Evolutionary conservation across 2,329 filamentous ascomycete genomes (phyloP).

Genomic region (Fusarium dimerum): DNA sequence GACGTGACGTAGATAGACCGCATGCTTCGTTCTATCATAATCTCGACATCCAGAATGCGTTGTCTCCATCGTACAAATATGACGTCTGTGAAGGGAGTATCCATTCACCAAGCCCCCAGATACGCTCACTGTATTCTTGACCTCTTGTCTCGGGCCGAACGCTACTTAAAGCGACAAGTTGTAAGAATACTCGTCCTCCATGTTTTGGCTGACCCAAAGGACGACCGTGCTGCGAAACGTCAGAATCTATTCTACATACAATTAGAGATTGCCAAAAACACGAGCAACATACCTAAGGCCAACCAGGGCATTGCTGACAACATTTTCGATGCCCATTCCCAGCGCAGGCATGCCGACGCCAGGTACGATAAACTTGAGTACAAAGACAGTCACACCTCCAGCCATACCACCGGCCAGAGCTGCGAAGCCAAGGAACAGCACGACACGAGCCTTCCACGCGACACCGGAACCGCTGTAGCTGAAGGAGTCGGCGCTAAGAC

Average conservation of each 20-base stretch:
- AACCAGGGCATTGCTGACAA: slow-evolving; percentile 65
- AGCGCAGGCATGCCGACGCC: slow-evolving; percentile 60
- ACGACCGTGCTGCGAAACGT: slow-evolving; percentile 55
- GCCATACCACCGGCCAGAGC: slow-evolving; percentile 68
- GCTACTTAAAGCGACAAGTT: slow-evolving; percentile 58
- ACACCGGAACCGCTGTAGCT: slow-evolving; percentile 64
- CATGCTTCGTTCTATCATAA: background rate
- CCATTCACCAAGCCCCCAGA: slow-evolving; percentile 1
- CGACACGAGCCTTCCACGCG: slow-evolving; percentile 68
- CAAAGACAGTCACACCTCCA: slow-evolving; percentile 67
- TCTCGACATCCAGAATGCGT: background rate
- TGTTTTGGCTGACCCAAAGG: slow-evolving; percentile 70
- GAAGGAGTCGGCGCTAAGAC: slow-evolving; percentile 64
- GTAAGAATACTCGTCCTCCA: slow-evolving; percentile 72
- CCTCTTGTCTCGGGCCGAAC: slow-evolving; percentile 3
- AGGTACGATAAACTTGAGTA: slow-evolving; percentile 64
- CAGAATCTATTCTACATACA: slow-evolving; percentile 8
- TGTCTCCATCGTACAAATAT: background rate
- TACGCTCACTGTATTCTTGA: slow-evolving; percentile 4
- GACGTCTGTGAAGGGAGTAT: background rate
- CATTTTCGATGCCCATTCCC: slow-evolving; percentile 65
- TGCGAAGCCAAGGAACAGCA: slow-evolving; percentile 68
- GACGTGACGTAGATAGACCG: background rate
- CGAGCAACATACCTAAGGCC: slow-evolving; percentile 53
- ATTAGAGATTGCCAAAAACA: background rate